Percentiles rank a stretch among this genome's conserved stretches.
These are phyloP conservation scores for Diaporthe batatas DNA, from an alignment of 2,329 filamentous ascomycete genomes.

Conservation along the genomic window DNA sequence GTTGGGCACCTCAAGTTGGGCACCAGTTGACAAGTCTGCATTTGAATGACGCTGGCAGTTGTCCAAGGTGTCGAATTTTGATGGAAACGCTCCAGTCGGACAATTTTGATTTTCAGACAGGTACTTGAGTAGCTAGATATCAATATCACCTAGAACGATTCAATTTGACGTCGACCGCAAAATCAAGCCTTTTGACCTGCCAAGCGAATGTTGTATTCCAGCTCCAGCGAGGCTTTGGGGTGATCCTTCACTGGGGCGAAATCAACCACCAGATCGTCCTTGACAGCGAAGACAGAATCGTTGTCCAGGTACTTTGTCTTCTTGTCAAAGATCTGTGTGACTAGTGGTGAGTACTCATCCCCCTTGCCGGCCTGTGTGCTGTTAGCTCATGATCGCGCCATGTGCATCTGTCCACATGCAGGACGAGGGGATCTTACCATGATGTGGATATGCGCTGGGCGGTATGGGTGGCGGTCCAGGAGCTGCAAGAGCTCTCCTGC, in stretches of 20 bases:
- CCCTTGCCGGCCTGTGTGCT: constrained; percentile 39
- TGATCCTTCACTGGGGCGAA: constrained; percentile 53
- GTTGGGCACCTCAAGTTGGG: no score
- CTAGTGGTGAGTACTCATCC: constrained; percentile 51
- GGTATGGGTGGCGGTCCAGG: constrained; percentile 68
- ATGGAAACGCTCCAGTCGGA: neutral
- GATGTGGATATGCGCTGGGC: constrained; percentile 73
- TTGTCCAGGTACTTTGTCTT: constrained; percentile 66
- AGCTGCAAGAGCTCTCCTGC: constrained; percentile 64
- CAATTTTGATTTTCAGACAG: neutral
- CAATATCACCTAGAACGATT: no score
- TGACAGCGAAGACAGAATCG: constrained; percentile 57
- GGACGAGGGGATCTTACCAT: constrained; percentile 56
- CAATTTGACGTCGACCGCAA: neutral
- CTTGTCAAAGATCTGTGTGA: constrained; percentile 77
- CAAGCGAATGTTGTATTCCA: constrained; percentile 55
- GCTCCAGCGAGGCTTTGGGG: constrained; percentile 51
- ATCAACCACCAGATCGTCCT: constrained; percentile 54
- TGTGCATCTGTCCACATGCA: no score
- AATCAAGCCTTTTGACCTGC: constrained; percentile 24
- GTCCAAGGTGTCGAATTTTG: neutral
- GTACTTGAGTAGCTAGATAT: neutral
- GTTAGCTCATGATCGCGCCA: constrained; percentile 8
- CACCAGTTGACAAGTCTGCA: no score
- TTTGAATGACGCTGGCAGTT: neutral